Base-by-base conservation (phyloP, 129 eudicot species). In the Centrapalus pauciflorus region DNA sequence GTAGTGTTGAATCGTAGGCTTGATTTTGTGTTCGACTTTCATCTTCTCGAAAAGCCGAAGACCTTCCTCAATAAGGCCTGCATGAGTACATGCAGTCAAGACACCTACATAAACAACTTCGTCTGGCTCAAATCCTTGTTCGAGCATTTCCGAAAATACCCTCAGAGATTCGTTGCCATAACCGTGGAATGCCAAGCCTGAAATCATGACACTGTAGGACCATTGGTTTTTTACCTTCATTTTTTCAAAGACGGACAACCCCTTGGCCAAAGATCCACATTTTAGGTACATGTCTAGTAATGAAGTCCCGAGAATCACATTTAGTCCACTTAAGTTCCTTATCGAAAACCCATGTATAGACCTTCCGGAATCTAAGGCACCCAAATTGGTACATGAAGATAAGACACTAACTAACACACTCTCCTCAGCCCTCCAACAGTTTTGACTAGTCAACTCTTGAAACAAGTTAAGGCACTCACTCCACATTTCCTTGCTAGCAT, bases 141-240 rank as follows among this genome's bases (percentile, higher is more conserved):
- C 79, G 26, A 78, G 62, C 86, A 77, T 78, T 37, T 74, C 56
- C 4, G 64, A 54, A 46, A 72, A 79, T 26, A 75, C 70, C 67
- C 62, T 49, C 45, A 84, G 27, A 58, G 83, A 83, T 74, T 82
- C 78, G 16, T 17, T 52, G 4, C 86, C 80, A 51, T 46, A 51
- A 23, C 83, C 86, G 0, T 82, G 79, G 5, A 75, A 52, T 13
- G 83, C 83, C 55, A 82, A 63, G 32, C 86, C 86, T 9, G 83
- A 77, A 11, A 82, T 77, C 80, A 82, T 70, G 26, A 69, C 83
- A 57, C 77, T 82, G 54, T 82, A 82, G 14, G 86, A 69, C 83
- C 74, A 59, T 59, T 69, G 55, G 68, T 77, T 82, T 48, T 74
- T 82, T 20, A 64, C 68, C 38, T 43, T 67, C 83, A 82, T 82